Percentiles rank a stretch among this genome's conserved stretches.
phyloP scores from a whole-genome alignment of 1,284 basidiomycete species.

The Melanopsichium pennsylvanicum region DNA sequence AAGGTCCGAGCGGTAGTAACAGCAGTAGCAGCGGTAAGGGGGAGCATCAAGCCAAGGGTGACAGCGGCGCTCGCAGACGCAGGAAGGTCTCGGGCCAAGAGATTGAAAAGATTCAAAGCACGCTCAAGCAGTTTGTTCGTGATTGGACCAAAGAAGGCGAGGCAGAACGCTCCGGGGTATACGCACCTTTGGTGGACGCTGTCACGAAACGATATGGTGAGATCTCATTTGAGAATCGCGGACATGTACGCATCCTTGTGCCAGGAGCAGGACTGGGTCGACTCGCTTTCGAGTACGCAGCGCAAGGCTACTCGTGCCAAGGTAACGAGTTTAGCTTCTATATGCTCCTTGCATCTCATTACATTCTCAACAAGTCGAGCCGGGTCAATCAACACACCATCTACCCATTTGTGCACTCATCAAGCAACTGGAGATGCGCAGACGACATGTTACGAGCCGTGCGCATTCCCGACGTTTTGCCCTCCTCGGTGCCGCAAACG shows the following conservation, averaged over 20 bases:
- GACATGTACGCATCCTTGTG: constrained; percentile 51
- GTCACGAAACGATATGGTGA: constrained; percentile 35
- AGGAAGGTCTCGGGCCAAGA: constrained; percentile 50
- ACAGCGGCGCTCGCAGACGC: constrained; percentile 14
- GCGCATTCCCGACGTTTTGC: constrained; percentile 60
- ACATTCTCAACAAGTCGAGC: constrained; percentile 61
- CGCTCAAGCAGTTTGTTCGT: constrained; percentile 62
- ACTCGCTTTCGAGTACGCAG: constrained; percentile 59
- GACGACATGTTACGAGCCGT: constrained; percentile 56
- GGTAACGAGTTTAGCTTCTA: constrained; percentile 65
- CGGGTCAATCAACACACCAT: constrained; percentile 45
- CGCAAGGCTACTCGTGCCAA: constrained; percentile 54
- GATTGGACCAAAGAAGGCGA: constrained; percentile 60
- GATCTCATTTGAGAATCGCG: constrained; percentile 17
- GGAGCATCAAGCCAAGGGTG: neutral
- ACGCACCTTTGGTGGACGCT: constrained; percentile 54
- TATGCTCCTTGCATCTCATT: constrained; percentile 64
- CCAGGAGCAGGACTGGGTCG: constrained; percentile 63
- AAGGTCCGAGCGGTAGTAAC: constrained; percentile 6
- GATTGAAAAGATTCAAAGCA: constrained; percentile 63
- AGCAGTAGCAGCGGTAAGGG: constrained; percentile 5
- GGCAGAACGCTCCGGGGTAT: constrained; percentile 50
- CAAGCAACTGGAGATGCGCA: constrained; percentile 58
- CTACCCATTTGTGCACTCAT: constrained; percentile 61
- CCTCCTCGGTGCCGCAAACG: constrained; percentile 44